phyloP scores from a whole-genome alignment of 2,329 filamentous ascomycete species.

The Fusarium aywerte region DNA sequence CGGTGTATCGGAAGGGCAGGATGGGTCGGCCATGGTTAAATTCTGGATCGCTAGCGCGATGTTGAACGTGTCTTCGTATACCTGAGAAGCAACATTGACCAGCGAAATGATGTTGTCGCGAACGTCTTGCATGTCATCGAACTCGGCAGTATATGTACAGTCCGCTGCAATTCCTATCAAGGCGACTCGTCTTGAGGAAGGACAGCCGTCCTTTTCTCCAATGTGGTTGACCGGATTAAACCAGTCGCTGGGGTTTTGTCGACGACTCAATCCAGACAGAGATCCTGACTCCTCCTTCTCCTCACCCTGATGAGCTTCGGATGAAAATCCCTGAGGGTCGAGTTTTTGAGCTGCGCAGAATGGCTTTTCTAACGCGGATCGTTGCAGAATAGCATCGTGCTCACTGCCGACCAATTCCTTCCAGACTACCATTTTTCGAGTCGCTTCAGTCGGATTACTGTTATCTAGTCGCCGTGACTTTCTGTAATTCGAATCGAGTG shows the following conservation, averaged over 20 bases:
- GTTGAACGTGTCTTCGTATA: slow-evolving; percentile 89
- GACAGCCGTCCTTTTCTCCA: slow-evolving; percentile 80
- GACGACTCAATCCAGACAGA: neutral
- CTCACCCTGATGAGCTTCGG: neutral
- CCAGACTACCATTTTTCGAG: slow-evolving; percentile 31
- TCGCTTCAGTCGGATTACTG: neutral
- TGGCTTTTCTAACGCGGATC: neutral
- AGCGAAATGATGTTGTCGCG: slow-evolving; percentile 78
- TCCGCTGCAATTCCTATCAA: slow-evolving; percentile 92
- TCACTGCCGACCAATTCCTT: neutral
- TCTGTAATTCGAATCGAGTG: slow-evolving; percentile 28
- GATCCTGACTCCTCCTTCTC: fast-evolving
- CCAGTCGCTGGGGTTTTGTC: neutral
- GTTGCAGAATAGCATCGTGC: neutral
- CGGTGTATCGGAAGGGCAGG: slow-evolving; percentile 69
- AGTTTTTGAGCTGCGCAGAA: neutral
- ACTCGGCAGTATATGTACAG: slow-evolving; percentile 80
- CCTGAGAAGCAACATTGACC: slow-evolving; percentile 83
- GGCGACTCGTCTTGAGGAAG: slow-evolving; percentile 81
- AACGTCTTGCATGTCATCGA: slow-evolving; percentile 69
- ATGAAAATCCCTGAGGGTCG: neutral
- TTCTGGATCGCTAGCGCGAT: slow-evolving; percentile 86
- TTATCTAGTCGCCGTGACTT: neutral
- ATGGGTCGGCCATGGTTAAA: slow-evolving; percentile 74
- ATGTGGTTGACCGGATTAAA: slow-evolving; percentile 56